Evolutionary conservation across 495 filamentous ascomycete genomes (phyloP), one percentile per base, ranked within the genome.

Genomic region (Echria macrotheca): DNA sequence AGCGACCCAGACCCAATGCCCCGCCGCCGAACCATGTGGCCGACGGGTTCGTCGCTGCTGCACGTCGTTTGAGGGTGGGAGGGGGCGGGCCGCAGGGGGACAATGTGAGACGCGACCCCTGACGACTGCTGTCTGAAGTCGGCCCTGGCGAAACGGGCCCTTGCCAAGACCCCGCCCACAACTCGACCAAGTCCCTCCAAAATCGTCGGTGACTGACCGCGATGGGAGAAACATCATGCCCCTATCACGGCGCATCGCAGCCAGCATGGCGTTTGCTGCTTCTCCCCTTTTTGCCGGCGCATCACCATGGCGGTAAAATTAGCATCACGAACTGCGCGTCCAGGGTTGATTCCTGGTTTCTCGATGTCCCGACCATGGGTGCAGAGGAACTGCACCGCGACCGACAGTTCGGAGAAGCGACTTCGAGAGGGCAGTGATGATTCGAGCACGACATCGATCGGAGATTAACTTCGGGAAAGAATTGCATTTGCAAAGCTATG

Each of bases 91-190:
- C 46, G 48, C 22, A 23, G 37, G 50, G 43, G 61, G 43, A n/a
- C n/a, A n/a, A 49, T 48, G 29, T 68, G 65, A 68, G 62, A 68
- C 65, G 21, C 18, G 53, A 54, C 53, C 55, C 60, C 56, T 59
- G 65, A 68, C 65, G 50, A 37, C 55, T 57, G 37, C 52, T 57
- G 65, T 68, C 60, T 54, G 63, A 64, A 60, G 56, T 52, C 51
- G 39, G 57, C 45, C 64, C 46, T 58, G 54, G 52, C 60, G 64
- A 65, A 56, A 65, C 63, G 44, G 39, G 52, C 48, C 55, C 32
- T 11, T 39, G 49, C 49, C 35, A 23, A 26, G 11, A 35, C 18
- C 24, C 21, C 22, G 22, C 46, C 23, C 19, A 18, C 36, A 42
- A n/a, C n/a, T n/a, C n/a, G n/a, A n/a, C n/a, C n/a, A n/a, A 52